These are phyloP conservation scores for Tanacetum coccineum DNA, from an alignment of 129 eudicot species.

Conservation along the genomic window DNA sequence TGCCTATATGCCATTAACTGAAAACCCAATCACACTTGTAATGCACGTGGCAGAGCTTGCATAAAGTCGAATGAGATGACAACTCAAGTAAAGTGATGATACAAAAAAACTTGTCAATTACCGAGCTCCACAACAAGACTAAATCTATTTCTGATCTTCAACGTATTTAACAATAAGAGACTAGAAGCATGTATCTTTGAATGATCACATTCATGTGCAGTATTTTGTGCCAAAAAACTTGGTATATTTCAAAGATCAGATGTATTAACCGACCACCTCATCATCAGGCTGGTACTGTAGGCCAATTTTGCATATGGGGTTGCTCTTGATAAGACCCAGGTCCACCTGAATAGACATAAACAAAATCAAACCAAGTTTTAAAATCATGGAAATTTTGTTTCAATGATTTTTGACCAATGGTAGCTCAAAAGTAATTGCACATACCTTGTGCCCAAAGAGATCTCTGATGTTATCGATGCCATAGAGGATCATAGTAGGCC, in stretches of 20 bases:
- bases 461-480: slow-evolving; percentile 94
- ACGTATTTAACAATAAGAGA: background rate
- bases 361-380: slow-evolving; percentile 7
- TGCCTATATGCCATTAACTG: too few relatives aligned
- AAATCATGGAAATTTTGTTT: background rate
- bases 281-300: slow-evolving; percentile 17
- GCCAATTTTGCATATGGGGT: slow-evolving; percentile 74
- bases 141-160: background rate
- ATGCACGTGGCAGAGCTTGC: too few relatives aligned
- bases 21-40: too few relatives aligned
- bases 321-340: slow-evolving; percentile 77
- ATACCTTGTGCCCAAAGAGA: slow-evolving; percentile 98
- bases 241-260: background rate
- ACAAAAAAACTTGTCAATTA: background rate
- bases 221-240: slow-evolving; percentile 24
- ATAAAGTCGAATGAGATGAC: too few relatives aligned
- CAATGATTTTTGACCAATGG: background rate
- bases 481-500: slow-evolving; percentile 90
- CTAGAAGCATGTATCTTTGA: background rate
- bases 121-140: background rate
- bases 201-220: background rate
- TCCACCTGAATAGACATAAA: slow-evolving; percentile 61
- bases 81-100: too few relatives aligned
- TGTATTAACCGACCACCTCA: background rate
- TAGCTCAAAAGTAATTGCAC: background rate